Evolutionary conservation across 1,284 basidiomycete species (phyloP), one percentile per base, ranked within the genome.

Genomic region (Ustilago xerochloae): DNA sequence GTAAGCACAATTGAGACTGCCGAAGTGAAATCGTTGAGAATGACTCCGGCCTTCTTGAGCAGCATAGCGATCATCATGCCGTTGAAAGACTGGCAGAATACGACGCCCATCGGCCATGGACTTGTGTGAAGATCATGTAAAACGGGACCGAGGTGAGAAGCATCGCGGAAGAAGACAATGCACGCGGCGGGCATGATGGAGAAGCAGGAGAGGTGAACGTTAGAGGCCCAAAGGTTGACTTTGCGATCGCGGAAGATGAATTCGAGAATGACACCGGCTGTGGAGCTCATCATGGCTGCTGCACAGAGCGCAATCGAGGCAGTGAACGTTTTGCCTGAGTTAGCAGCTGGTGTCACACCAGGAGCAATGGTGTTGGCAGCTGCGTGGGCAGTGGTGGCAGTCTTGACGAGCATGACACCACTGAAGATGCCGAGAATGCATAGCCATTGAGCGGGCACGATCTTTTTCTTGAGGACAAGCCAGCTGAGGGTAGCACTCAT

Each of bases 171-270:
- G 12, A 56, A 32, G 35, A 60, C 48, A 20, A 59, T 33, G 24
- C 18, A 4, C 2, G 57, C 56, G n/a, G 70, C 70, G 7, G 70
- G 61, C 2, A 56, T 22, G 39, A 73, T 51, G 18, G 64, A 63
- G 33, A 73, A 73, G 41, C 29, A 46, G 22, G 51, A 47, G 28
- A 73, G 66, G 22, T 73, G 70, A 13, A 73, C 57, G 47, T 73
- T 73, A 51, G 60, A 57, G 1, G 54, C 65, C 70, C 70, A 73
- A 3, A 73, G 56, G 45, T 73, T 63, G 22, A 43, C 18, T 5
- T 4, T 50, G 1, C 46, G 39, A 49, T 69, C 62, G n/a, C 55
- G 66, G 38, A 55, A 60, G 46, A 69, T 73, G 52, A 41, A 63
- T 33, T 73, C 70, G n/a, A 73, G 50, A 2, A 57, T 47, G 15